These are phyloP conservation scores for Vigna unguiculata DNA, from an alignment of 306 rosid species.

Conservation along the genomic window DNA sequence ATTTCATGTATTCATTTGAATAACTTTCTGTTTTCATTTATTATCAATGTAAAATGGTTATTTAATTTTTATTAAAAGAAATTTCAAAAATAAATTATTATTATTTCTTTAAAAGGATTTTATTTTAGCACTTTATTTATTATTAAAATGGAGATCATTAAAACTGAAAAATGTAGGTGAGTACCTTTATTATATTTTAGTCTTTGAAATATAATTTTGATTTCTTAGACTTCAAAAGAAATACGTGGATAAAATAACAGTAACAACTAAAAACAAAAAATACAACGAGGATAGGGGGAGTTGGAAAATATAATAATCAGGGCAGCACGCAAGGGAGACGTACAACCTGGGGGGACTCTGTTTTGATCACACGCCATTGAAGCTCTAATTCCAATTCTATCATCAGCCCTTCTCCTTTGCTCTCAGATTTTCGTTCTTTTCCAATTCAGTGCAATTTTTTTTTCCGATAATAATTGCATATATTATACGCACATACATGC, in stretches of 20 bases:
- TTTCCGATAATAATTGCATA: constrained; percentile 28
- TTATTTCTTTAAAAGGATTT: too few species aligned
- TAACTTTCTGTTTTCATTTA: too few species aligned
- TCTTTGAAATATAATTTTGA: too few species aligned
- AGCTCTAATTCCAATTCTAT: constrained; percentile 38
- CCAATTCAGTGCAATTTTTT: neutral
- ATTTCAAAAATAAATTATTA: too few species aligned
- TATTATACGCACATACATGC: constrained; percentile 17
- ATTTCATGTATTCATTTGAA: too few species aligned
- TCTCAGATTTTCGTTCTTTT: constrained; percentile 44
- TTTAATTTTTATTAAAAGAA: too few species aligned
- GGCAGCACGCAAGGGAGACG: constrained; percentile 51
- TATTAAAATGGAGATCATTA: too few species aligned
- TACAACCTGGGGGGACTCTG: constrained; percentile 23
- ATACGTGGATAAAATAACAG: neutral
- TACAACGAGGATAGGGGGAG: neutral
- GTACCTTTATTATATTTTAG: too few species aligned
- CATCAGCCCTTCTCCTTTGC: constrained; percentile 29
- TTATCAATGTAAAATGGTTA: too few species aligned
- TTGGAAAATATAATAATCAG: constrained; percentile 8
- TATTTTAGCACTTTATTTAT: too few species aligned
- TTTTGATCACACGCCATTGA: constrained; percentile 41
- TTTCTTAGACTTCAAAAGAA: too few species aligned
- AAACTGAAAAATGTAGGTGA: too few species aligned
- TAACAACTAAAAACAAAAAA: neutral